These are phyloP conservation scores for Fraxinus paxiana DNA, from an alignment of 305 asterid genomes.

Conservation along the genomic window DNA sequence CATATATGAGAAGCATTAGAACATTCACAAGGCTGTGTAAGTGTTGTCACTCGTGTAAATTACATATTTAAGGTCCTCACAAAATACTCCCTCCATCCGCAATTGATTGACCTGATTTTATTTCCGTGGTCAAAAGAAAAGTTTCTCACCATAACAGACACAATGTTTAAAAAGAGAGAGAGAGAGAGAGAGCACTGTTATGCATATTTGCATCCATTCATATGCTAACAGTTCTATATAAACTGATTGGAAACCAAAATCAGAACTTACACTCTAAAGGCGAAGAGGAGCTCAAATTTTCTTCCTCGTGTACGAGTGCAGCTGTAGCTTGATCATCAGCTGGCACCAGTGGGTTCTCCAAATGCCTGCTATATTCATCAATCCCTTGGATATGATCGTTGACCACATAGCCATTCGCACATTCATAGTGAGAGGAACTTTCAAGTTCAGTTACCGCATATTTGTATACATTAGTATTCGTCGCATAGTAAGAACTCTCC, in stretches of 20 bases:
- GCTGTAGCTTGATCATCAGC: constrained; percentile 43
- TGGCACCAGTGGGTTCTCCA: constrained; percentile 37
- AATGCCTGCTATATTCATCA: constrained; percentile 41
- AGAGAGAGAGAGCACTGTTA: not conserved
- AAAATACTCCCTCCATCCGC: not conserved
- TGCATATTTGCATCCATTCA: not conserved
- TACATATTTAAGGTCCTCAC: not conserved
- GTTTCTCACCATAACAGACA: not conserved
- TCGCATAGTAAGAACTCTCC: constrained; percentile 63
- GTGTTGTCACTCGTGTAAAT: not conserved
- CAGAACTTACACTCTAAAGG: constrained; percentile 61
- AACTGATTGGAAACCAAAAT: not conserved
- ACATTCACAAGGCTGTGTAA: constrained; percentile 2
- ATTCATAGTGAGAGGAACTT: constrained; percentile 59
- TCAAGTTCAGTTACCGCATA: constrained; percentile 63
- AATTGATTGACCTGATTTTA: not conserved
- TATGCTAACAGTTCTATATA: not conserved
- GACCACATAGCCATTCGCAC: constrained; percentile 51
- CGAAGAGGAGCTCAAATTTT: constrained; percentile 35
- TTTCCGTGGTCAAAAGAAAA: not conserved
- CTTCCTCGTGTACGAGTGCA: constrained; percentile 39
- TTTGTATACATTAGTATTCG: constrained; percentile 56
- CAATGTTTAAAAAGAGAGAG: not conserved
- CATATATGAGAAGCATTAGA: not conserved
- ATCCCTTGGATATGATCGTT: constrained; percentile 37